Evolutionary conservation across 169 alveolate species (phyloP).

Genomic region (Plasmodium inui): DNA sequence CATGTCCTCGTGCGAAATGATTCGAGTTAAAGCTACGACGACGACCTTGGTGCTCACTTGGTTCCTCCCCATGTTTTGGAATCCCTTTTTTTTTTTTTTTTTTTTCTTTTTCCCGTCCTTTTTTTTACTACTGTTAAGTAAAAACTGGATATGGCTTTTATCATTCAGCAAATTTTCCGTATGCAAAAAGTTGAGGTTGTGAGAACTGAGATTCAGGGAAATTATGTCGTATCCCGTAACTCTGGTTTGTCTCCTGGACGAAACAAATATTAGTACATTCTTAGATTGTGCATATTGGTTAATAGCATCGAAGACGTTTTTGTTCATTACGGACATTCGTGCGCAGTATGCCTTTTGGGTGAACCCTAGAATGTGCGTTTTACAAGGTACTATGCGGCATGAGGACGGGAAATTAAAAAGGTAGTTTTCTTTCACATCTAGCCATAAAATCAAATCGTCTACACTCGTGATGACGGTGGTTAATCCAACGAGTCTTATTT

Average conservation of each 20-base stretch:
- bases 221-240: constrained; percentile 95
- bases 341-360: constrained; percentile 85
- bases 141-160: constrained; percentile 72
- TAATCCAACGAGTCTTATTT: constrained; percentile 96
- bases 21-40: background rate
- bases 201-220: constrained; percentile 44
- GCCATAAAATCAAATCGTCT: constrained; percentile 97
- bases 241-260: constrained; percentile 98
- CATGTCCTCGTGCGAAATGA: background rate
- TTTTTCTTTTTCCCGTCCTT: background rate
- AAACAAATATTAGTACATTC: constrained; percentile 97
- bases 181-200: constrained; percentile 54
- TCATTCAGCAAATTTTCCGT: constrained; percentile 56
- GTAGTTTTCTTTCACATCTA: constrained; percentile 96
- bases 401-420: constrained; percentile 98
- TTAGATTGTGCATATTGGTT: constrained; percentile 90
- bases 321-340: constrained; percentile 80
- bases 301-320: constrained; percentile 80
- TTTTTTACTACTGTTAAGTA: constrained; percentile 8
- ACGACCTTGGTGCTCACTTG: background rate
- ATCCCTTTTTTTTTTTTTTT: background rate
- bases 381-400: constrained; percentile 98
- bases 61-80: background rate
- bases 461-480: constrained; percentile 99
- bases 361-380: constrained; percentile 96